Evolutionary conservation across 1,284 basidiomycete species (phyloP), one percentile per base, ranked within the genome.

Genomic region (Moesziomyces sp.): DNA sequence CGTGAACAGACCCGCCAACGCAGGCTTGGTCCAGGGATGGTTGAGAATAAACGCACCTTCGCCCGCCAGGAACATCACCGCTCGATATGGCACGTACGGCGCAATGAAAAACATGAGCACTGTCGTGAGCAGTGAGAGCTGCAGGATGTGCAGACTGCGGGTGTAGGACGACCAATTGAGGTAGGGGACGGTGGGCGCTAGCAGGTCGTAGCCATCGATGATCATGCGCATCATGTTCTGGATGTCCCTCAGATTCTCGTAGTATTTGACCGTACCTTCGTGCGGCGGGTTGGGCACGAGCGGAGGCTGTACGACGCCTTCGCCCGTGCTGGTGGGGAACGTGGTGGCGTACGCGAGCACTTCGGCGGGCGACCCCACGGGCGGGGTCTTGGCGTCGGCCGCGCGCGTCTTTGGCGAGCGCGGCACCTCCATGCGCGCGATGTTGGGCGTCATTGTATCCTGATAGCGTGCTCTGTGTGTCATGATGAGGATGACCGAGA

Each of bases 151-250:
- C 33, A 84, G 63, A 23, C 81, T 79, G 33, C 76, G 76, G 21
- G 65, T 65, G 55, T 81, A 80, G 16, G 75, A 76, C 0, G 83
- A 84, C 83, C 83, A 84, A 64, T 84, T 83, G 47, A 84, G 63
- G 56, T 80, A 83, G 18, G 77, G 75, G 14, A 83, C 77, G 6
- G 80, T 57, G 5, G 81, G 79, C 0, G 76, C 66, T n/a, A 81
- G 71, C 35, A 75, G 58, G 47, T 82, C 80, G 58, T 84, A 84
- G 46, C 71, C 79, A 42, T 82, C 79, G 38, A 82, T 81, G 44
- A 84, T 71, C 64, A 83, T 75, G 16, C 71, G 64, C 82, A 84
- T 84, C 82, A 83, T 83, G 69, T 84, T 84, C 58, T 84, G 82
- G 21, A 84, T 83, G 64, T 84, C 81, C n/a, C 82, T 65, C 58